Evolutionary conservation across 2,329 filamentous ascomycete species (phyloP).

Genomic region (Alternaria alternata): DNA sequence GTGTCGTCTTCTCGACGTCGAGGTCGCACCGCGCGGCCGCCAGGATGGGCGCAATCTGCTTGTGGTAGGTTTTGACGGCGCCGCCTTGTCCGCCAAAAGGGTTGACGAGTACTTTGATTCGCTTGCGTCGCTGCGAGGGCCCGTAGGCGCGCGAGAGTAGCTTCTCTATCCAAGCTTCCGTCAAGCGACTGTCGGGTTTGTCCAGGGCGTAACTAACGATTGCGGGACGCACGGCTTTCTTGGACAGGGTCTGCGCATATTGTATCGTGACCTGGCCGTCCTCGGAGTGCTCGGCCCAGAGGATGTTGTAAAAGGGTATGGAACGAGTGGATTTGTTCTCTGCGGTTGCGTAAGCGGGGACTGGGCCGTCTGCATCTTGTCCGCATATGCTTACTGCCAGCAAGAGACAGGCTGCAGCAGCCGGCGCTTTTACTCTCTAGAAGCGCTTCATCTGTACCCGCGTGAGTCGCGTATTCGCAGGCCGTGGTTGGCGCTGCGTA

Average conservation of each 20-base stretch:
- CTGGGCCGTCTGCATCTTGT: neutral
- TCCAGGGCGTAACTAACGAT: constrained; percentile 69
- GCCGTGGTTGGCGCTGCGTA: constrained; percentile 41
- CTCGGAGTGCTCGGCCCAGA: constrained; percentile 76
- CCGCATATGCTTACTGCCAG: constrained; percentile 53
- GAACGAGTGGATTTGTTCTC: constrained; percentile 61
- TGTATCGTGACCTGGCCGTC: constrained; percentile 70
- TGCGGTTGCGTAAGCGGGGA: constrained; percentile 30
- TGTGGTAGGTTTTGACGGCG: constrained; percentile 76
- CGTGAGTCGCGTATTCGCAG: constrained; percentile 10
- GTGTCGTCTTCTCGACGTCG: constrained; percentile 75
- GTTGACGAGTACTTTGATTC: constrained; percentile 89
- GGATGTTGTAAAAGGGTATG: constrained; percentile 82
- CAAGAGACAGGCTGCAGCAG: constrained; percentile 64
- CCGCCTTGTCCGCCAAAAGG: constrained; percentile 85
- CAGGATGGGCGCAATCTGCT: constrained; percentile 81
- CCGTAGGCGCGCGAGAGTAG: constrained; percentile 77
- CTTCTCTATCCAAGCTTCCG: constrained; percentile 67
- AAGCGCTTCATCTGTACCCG: constrained; percentile 61
- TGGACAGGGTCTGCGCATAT: constrained; percentile 68
- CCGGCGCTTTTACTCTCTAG: constrained; percentile 57
- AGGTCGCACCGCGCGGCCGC: constrained; percentile 80
- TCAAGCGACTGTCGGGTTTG: constrained; percentile 58
- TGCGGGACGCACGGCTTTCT: constrained; percentile 67
- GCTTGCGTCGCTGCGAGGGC: constrained; percentile 71